These are phyloP conservation scores for Pichia membranifaciens DNA, from an alignment of 805 yeast species.

Conservation along the genomic window DNA sequence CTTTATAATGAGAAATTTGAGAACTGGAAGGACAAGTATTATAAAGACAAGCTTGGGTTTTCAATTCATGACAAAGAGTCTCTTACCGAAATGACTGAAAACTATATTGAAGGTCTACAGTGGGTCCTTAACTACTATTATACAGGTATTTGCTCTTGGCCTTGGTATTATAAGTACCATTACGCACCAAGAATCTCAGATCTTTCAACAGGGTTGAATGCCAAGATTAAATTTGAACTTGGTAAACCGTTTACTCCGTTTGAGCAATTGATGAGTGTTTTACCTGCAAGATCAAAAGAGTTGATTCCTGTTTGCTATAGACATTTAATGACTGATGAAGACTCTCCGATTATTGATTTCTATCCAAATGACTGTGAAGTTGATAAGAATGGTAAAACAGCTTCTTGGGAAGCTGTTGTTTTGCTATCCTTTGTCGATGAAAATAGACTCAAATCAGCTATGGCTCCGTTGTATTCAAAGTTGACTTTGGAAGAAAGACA, in stretches of 20 bases:
- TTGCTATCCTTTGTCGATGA: constrained; percentile 88
- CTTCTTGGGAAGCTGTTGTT: constrained; percentile 97
- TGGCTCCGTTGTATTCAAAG: constrained; percentile 57
- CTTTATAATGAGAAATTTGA: constrained; percentile 70
- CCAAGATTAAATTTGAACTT: constrained; percentile 53
- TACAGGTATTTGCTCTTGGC: constrained; percentile 90
- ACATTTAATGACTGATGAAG: constrained; percentile 76
- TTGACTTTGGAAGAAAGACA: constrained; percentile 63
- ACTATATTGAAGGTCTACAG: constrained; percentile 90
- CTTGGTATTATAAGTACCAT: constrained; percentile 87
- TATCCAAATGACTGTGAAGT: constrained; percentile 84
- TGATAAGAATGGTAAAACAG: constrained; percentile 92
- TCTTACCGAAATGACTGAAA: constrained; percentile 60
- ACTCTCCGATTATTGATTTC: constrained; percentile 83
- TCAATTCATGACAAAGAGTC: constrained; percentile 54
- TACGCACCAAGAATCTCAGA: constrained; percentile 95
- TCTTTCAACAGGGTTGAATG: constrained; percentile 63
- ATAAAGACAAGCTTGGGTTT: constrained; percentile 72
- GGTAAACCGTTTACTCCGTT: constrained; percentile 87
- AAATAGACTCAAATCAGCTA: constrained; percentile 61
- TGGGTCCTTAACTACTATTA: constrained; percentile 95
- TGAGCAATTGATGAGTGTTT: constrained; percentile 94
- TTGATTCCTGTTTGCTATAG: constrained; percentile 76
- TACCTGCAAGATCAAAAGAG: constrained; percentile 83
- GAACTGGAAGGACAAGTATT: constrained; percentile 82